Conservation (phyloP, 352 stramenopile genomes). For the Globisporangium orthogonon region DNA sequence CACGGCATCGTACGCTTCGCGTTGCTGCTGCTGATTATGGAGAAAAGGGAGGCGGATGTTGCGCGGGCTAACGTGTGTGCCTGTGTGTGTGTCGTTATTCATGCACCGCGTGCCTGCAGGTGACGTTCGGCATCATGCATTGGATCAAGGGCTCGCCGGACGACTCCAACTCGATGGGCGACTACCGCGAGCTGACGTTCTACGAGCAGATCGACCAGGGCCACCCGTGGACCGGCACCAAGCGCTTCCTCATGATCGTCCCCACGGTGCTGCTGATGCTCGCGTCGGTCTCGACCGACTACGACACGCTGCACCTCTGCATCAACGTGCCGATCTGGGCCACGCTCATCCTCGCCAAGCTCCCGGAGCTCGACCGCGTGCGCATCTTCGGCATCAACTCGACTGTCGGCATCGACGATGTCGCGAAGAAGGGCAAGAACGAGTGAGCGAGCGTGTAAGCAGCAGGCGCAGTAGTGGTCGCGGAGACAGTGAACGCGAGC, state of each 20-base stretch:
- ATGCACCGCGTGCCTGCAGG: slow-evolving; percentile 19
- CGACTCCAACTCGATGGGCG: slow-evolving; percentile 87
- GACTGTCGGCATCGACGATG: slow-evolving; percentile 93
- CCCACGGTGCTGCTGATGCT: slow-evolving; percentile 88
- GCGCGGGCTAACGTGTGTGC: background rate
- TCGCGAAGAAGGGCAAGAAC: slow-evolving; percentile 41
- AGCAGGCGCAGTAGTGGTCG: too few relatives aligned
- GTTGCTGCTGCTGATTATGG: background rate
- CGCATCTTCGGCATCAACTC: slow-evolving; percentile 95
- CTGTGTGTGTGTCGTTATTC: background rate
- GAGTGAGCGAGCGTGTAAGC: slow-evolving; percentile 16
- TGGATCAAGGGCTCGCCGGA: slow-evolving; percentile 94
- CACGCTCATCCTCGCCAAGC: slow-evolving; percentile 90
- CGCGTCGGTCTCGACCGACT: slow-evolving; percentile 85
- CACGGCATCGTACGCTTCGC: slow-evolving; percentile 61
- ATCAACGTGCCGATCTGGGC: slow-evolving; percentile 92
- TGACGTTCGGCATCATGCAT: slow-evolving; percentile 92
- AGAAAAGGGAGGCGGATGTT: too few relatives aligned
- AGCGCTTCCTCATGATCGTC: slow-evolving; percentile 93
- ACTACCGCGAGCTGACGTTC: slow-evolving; percentile 93
- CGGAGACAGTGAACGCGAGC: too few relatives aligned
- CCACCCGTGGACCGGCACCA: slow-evolving; percentile 87
- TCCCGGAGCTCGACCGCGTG: slow-evolving; percentile 92
- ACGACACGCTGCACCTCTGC: slow-evolving; percentile 77
- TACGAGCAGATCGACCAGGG: slow-evolving; percentile 95